These are phyloP conservation scores for Podospora pseudocomata DNA, from an alignment of 495 filamentous ascomycete species.

Conservation along the genomic window DNA sequence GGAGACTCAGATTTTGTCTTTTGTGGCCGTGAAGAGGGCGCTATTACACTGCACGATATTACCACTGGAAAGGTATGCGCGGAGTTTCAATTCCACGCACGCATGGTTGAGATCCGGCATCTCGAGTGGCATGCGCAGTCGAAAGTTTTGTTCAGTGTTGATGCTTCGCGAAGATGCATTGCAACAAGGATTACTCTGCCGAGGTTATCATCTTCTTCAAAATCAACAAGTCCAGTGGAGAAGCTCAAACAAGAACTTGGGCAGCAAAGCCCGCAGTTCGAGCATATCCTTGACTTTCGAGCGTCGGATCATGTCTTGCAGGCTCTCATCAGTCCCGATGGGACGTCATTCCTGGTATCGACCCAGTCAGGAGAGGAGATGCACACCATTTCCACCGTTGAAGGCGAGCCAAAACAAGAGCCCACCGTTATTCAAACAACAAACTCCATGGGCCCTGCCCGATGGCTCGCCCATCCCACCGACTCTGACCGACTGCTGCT, in stretches of 20 bases:
- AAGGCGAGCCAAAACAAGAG: not conserved
- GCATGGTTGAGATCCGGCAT: slow-evolving; percentile 22
- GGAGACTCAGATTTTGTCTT: slow-evolving; percentile 19
- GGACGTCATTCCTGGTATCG: slow-evolving; percentile 11
- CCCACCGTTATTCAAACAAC: not conserved
- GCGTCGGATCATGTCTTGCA: slow-evolving; percentile 18
- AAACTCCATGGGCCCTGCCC: slow-evolving; percentile 3
- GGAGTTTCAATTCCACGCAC: slow-evolving; percentile 17
- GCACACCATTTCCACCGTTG: not conserved
- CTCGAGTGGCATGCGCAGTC: slow-evolving; percentile 23
- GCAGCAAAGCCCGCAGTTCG: slow-evolving; percentile 6
- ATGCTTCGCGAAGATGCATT: slow-evolving; percentile 23
- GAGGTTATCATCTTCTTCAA: not conserved
- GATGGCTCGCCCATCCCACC: slow-evolving; percentile 20
- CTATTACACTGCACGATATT: slow-evolving; percentile 23
- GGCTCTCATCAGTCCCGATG: slow-evolving; percentile 17
- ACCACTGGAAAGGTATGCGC: slow-evolving; percentile 14
- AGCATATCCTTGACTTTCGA: slow-evolving; percentile 19
- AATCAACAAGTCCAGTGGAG: not conserved
- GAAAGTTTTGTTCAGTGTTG: slow-evolving; percentile 24
- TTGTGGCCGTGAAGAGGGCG: slow-evolving; percentile 25
- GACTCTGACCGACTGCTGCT: slow-evolving; percentile 11
- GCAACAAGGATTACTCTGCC: slow-evolving; percentile 16
- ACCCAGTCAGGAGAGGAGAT: slow-evolving; percentile 16
- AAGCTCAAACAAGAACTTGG: slow-evolving; percentile 13